Percentiles rank a stretch among this genome's conserved stretches.
These are phyloP conservation scores for Cutaneotrichosporon arboriforme DNA, from an alignment of 1,284 basidiomycete genomes.

Conservation along the genomic window DNA sequence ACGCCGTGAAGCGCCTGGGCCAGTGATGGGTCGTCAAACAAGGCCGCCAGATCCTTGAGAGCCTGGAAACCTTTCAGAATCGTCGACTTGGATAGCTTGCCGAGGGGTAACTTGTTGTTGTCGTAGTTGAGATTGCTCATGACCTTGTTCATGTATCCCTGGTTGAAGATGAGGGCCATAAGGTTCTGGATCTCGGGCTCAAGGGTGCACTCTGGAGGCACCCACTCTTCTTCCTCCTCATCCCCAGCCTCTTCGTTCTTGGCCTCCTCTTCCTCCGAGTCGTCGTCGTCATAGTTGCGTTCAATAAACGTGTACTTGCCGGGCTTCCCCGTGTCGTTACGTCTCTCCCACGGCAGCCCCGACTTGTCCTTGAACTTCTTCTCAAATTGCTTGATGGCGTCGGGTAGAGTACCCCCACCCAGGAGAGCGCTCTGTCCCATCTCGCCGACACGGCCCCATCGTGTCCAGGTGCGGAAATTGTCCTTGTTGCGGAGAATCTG, in stretches of 20 bases:
- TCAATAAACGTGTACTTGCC: slow-evolving; percentile 22
- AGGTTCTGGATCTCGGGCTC: slow-evolving; percentile 46
- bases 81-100: slow-evolving; percentile 43
- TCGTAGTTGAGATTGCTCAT: slow-evolving; percentile 67
- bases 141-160: slow-evolving; percentile 51
- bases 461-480: slow-evolving; percentile 14
- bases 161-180: slow-evolving; percentile 56
- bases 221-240: slow-evolving; percentile 10
- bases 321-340: slow-evolving; percentile 2
- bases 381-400: slow-evolving; percentile 9
- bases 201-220: slow-evolving; percentile 13
- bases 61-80: slow-evolving; percentile 16
- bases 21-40: slow-evolving; percentile 52
- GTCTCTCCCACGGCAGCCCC: slow-evolving; percentile 13
- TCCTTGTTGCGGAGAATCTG: slow-evolving; percentile 7
- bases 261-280: slow-evolving; percentile 5
- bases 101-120: slow-evolving; percentile 62
- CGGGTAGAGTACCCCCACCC: slow-evolving; percentile 1
- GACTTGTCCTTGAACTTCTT: slow-evolving; percentile 25
- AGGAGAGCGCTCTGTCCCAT: slow-evolving; percentile 8
- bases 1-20: slow-evolving; percentile 28
- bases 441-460: slow-evolving; percentile 24
- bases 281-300: slow-evolving; percentile 18
- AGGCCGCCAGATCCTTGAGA: slow-evolving; percentile 54
- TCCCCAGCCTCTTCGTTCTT: background rate